phyloP scores from a whole-genome alignment of 2,329 filamentous ascomycete species.

The Fusarium keratoplasticum region DNA sequence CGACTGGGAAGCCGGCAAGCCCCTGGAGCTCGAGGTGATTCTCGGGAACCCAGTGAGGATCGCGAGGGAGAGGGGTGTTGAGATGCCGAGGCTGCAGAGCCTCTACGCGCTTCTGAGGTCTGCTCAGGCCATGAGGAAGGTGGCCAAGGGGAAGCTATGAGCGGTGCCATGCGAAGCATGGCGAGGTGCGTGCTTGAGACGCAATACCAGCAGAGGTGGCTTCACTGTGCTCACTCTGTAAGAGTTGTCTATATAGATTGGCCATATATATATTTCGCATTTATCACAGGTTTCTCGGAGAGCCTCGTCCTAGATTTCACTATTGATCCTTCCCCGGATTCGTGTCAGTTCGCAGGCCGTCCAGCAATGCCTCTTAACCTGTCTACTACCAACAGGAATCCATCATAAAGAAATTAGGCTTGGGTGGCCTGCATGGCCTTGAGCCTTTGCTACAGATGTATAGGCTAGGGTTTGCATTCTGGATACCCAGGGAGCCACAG shows the following conservation, averaged over 20 bases:
- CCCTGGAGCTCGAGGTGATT: slow-evolving; percentile 79
- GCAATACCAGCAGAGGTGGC: not conserved
- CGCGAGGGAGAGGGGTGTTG: slow-evolving; percentile 70
- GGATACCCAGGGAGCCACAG: not conserved
- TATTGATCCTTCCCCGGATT: not conserved
- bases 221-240: not conserved
- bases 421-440: not conserved
- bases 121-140: slow-evolving; percentile 65
- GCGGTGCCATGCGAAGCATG: not conserved
- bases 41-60: slow-evolving; percentile 77
- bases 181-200: not conserved
- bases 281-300: not conserved
- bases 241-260: not conserved
- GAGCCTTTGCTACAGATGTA: not conserved
- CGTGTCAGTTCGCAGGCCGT: not conserved
- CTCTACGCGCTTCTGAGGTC: slow-evolving; percentile 75
- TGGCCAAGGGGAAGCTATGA: slow-evolving; percentile 47
- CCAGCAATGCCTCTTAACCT: not conserved
- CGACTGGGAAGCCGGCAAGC: slow-evolving; percentile 75
- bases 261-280: not conserved
- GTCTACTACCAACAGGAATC: too few relatives aligned
- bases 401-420: not conserved
- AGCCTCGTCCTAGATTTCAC: not conserved
- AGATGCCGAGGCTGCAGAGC: slow-evolving; percentile 75
- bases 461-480: not conserved